Evolutionary conservation across 148 eudicot genomes (phyloP), one percentile per base, ranked within the genome.

Genomic region (Limonium bicolor): DNA sequence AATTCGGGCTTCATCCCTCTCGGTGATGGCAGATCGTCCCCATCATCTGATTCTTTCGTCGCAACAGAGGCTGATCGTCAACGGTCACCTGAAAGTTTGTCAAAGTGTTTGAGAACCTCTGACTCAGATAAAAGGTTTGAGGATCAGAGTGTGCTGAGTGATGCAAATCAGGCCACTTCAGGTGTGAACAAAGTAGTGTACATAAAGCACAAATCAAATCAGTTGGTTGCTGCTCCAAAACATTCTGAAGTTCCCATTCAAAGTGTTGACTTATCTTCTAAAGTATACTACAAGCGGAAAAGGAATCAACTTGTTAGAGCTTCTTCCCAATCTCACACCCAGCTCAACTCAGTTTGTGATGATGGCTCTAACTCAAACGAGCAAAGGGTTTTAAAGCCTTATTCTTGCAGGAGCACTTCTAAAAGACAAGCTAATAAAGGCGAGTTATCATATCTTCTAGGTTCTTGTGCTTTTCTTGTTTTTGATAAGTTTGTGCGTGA

Each of bases 271-370:
- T 46, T 51, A 44, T 59, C 69, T 45, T 77, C 92, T 11, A 77
- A 70, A 59, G 63, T 70, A 42, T 88, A 88, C 66, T 88, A 58
- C 62, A 84, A 80, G 62, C 83, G 64, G 56, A 77, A 68, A 65
- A 70, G 60, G 55, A 70, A 88, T 56, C 97, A 88, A 59, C 90
- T 88, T 40, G 55, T 88, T 31, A 72, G 97, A 58, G 67, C 81
- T 49, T 68, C 79, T 25, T 27, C 65, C 22, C 68, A 75, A 56
- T 71, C 69, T 56, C 70, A 56, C 47, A 45, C 37, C 23, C 61
- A 59, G 45, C 28, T 53, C 37, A 55, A 37, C 46, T 65, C 20
- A 25, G 39, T 38, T 27, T 41, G 56, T 22, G 60, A 39, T 51
- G 66, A 50, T 24, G 56, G 31, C 23, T 42, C 46, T 32, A 62